Base-by-base conservation (phyloP, 257 asterid genomes). In the Lycium ferocissimum region DNA sequence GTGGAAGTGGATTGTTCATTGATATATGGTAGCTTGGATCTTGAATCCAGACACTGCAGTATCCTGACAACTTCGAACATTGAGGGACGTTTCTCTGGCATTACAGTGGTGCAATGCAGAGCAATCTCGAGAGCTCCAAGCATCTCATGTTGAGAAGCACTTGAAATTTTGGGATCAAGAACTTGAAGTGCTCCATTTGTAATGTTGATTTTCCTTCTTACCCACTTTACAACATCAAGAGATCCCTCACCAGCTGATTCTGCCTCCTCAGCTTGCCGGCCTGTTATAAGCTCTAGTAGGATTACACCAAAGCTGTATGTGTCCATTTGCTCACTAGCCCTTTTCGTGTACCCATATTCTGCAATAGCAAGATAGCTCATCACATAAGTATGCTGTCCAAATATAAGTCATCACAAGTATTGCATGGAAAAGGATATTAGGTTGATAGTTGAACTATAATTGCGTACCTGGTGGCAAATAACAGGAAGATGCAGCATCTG, bases 121-220 rank as follows among this genome's bases (percentile, higher is more conserved):
- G 93, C 95, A 65, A 94, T 90, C 70, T 94, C 94, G 18, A 94
- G 93, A 76, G 91, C 98, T 65, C 83, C 89, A 85, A 89, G 86
- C 98, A 94, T 93, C 85, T 89, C 92, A 79, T 82, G 87, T 43
- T 85, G 91, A 87, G 86, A 90, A 38, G 90, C 86, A 69, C 79
- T 86, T 15, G 92, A 89, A 58, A 94, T 91, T 88, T 84, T 91
- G 0, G 92, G 91, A 86, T 95, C 98, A 15, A 95, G 91, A 90
- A 93, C 93, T 85, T 87, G 90, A 59, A 82, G 12, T 58, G 91
- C 87, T 47, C 97, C 98, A 82, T 92, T 84, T 9, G 89, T 88
- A 62, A 94, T 93, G 92, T 94, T 93, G 54, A 95, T 88, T 87
- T 95, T 95, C 87, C 98, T 93, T 69, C 98, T 89, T 49, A 95